Evolutionary conservation across 768 basidiomycete species (phyloP).

Genomic region (Calocybe cyanea): DNA sequence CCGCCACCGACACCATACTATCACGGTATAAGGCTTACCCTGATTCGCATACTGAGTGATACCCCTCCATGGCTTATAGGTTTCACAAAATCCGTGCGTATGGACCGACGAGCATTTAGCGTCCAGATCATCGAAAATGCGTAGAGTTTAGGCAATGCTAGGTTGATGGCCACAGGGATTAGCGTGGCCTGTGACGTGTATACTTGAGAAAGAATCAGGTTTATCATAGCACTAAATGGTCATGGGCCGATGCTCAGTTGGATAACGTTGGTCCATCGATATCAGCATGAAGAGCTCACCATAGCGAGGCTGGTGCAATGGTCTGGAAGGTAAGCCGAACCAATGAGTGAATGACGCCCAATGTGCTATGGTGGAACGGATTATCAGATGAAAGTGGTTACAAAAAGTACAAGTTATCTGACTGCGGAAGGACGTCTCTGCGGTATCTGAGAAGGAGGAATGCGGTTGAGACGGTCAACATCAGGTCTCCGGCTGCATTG

Average conservation of each 20-base stretch:
- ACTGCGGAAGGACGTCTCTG: slow-evolving; percentile 26
- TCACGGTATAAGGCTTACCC: background rate
- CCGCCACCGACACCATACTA: too few relatives aligned
- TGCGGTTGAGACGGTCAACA: slow-evolving; percentile 23
- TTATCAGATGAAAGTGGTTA: too few relatives aligned
- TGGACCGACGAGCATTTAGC: slow-evolving; percentile 24
- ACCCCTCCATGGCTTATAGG: slow-evolving; percentile 4
- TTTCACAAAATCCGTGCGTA: slow-evolving; percentile 17
- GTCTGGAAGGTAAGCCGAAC: slow-evolving; percentile 28
- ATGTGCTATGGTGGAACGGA: slow-evolving; percentile 15
- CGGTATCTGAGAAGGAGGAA: slow-evolving; percentile 26
- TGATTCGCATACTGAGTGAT: slow-evolving; percentile 6
- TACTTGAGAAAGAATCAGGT: slow-evolving; percentile 30
- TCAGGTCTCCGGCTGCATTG: slow-evolving; percentile 24
- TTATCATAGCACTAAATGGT: slow-evolving; percentile 26
- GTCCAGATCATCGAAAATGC: slow-evolving; percentile 36
- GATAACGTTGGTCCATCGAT: too few relatives aligned
- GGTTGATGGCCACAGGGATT: slow-evolving; percentile 26
- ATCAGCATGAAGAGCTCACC: slow-evolving; percentile 16
- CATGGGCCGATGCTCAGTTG: background rate
- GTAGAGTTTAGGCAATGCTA: slow-evolving; percentile 29
- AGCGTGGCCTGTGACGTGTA: slow-evolving; percentile 19
- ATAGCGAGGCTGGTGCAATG: slow-evolving; percentile 29
- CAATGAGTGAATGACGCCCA: slow-evolving; percentile 25
- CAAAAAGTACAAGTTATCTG: slow-evolving; percentile 6